A percentile compares a stretch with the other conserved stretches of the same genome.
These are phyloP conservation scores for Claviceps capensis DNA, from an alignment of 2,329 filamentous ascomycete genomes.

Conservation along the genomic window DNA sequence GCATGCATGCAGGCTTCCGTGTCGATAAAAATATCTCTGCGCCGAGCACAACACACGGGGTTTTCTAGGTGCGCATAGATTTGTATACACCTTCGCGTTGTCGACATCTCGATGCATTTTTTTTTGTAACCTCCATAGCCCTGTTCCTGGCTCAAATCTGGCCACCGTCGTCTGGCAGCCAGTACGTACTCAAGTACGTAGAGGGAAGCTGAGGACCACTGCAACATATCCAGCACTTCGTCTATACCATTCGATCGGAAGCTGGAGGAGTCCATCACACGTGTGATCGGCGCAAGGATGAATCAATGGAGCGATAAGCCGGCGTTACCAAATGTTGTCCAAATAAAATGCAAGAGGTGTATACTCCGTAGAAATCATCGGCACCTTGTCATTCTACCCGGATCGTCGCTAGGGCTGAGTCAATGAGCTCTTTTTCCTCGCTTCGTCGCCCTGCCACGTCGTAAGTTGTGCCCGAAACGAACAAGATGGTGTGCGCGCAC, in stretches of 20 bases:
- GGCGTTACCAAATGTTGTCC: not conserved
- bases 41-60: not conserved
- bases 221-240: not conserved
- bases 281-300: not conserved
- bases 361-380: no score
- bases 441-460: not conserved
- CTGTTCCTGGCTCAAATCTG: not conserved
- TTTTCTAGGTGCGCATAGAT: not conserved
- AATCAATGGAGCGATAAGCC: conserved; percentile 2
- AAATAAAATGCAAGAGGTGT: not conserved
- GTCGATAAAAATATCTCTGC: not conserved
- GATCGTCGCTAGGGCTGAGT: not conserved
- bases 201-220: not conserved
- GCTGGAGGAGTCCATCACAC: not conserved
- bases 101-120: not conserved
- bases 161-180: not conserved
- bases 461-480: not conserved
- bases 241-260: not conserved
- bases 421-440: not conserved
- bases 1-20: not conserved
- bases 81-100: not conserved
- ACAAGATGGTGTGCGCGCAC: conserved; percentile 1
- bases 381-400: not conserved
- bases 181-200: not conserved
- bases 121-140: not conserved